Evolutionary conservation across 148 eudicot genomes (phyloP).

Genomic region (Rhododendron griersonianum): DNA sequence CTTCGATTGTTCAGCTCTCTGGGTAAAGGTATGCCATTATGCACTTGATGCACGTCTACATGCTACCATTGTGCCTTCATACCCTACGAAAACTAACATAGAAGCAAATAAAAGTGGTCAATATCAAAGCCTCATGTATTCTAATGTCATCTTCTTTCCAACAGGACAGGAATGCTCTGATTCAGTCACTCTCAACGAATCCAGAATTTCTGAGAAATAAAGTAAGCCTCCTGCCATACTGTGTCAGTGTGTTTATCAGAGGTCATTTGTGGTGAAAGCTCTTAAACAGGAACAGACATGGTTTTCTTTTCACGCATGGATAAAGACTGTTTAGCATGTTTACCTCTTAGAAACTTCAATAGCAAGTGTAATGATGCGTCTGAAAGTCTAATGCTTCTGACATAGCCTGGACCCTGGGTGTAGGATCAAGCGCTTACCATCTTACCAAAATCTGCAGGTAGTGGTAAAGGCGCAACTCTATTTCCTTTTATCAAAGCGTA

Average conservation of each 20-base stretch:
- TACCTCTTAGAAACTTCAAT: neutral
- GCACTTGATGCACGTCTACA: neutral
- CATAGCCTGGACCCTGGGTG: neutral
- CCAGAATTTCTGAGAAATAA: constrained; percentile 90
- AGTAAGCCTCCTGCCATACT: constrained; percentile 40
- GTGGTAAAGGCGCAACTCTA: no score
- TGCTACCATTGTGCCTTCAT: neutral
- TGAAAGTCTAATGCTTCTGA: neutral
- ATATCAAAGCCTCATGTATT: neutral
- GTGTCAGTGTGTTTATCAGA: neutral
- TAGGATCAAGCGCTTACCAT: no score
- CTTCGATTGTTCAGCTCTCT: constrained; percentile 89
- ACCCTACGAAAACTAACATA: neutral
- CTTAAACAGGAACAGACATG: neutral
- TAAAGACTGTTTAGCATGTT: neutral
- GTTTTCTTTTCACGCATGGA: neutral
- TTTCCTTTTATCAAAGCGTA: no score
- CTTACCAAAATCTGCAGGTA: no score
- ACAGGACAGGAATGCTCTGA: constrained; percentile 76
- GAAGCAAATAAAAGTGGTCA: neutral
- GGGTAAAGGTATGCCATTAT: constrained; percentile 59
- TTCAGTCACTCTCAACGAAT: constrained; percentile 84
- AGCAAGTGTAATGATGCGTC: neutral
- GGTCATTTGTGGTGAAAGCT: neutral
- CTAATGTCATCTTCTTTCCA: constrained; percentile 10